Base-by-base conservation (phyloP, 352 stramenopile genomes). In the Phytophthora sojae region DNA sequence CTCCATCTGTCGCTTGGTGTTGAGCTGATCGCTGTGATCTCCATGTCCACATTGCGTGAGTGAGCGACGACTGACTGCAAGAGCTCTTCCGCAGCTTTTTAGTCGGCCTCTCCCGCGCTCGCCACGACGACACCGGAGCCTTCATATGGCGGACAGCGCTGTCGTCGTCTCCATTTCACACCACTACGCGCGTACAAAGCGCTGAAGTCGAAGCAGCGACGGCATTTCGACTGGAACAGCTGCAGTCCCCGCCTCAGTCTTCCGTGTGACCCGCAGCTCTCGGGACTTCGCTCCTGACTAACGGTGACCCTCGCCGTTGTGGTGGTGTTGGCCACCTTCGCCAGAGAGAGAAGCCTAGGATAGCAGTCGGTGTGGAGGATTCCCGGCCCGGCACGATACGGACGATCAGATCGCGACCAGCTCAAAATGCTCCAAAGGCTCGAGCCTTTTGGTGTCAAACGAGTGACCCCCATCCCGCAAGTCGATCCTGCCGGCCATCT, bases 391-490 rank as follows among this genome's bases (percentile, higher is more conserved):
- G 37, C 8, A 15, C 14, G 32, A 15, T 71, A 57, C 64, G 64
- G 64, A 71, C 66, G 59, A 73, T 55, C 66, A 69, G 66, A 69
- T 73, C 32, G 42, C 25, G 57, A 72, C 35, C 68, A 76, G 62
- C 52, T 50, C 65, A 37, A 72, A 56, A 57, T 17, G 49, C 57
- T 57, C 59, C 42, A 63, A 15, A 64, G 14, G 12, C 49, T 52
- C 25, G 17, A 67, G 26, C 53, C 12, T 21, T 30, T 32, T 6
- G 21, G 44, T 57, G 61, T 53, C 45, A 64, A 71, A 63, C 42
- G 11, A 35, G 19, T 35, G 58, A 68, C 47, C 49, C 64, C 69
- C 69, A 77, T 77, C 69, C 44, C 44, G 14, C 21, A 14, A 35
- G 17, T 15, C 29, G 62, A 73, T 77, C 69, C 26, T 60, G 30